Evolutionary conservation across 169 alveolate genomes (phyloP).

Genomic region (Neospora caninum): DNA sequence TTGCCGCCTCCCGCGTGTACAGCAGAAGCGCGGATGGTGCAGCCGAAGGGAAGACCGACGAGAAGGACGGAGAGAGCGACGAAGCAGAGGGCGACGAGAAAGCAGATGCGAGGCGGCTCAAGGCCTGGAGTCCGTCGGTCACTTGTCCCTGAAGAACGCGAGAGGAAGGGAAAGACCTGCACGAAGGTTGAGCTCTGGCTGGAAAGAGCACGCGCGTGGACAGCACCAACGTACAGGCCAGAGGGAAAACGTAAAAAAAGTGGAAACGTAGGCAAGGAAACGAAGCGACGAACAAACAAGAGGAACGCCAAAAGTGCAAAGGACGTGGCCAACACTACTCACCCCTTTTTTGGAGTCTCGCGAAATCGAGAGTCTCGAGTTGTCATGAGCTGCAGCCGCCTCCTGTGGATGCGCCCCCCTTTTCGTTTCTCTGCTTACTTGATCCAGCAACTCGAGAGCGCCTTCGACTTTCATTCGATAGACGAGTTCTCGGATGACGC

Average conservation of each 20-base stretch:
- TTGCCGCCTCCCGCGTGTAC: conserved; percentile 12
- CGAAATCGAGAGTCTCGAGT: no score
- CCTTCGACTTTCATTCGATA: conserved; percentile 8
- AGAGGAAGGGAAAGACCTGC: not conserved
- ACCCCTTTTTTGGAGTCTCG: no score
- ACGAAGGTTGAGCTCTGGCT: no score
- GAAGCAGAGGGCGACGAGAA: not conserved
- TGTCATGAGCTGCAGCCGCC: no score
- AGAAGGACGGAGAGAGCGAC: not conserved
- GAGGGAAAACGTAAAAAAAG: no score
- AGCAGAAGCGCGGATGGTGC: conserved; percentile 23
- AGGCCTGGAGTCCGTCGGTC: conserved; percentile 11
- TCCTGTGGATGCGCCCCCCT: no score
- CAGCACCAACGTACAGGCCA: no score
- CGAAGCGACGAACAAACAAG: no score
- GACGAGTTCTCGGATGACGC: not conserved
- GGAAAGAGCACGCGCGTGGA: no score
- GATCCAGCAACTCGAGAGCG: not conserved
- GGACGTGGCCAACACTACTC: no score
- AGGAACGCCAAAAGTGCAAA: no score
- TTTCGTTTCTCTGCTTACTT: not conserved
- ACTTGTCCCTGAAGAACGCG: not conserved
- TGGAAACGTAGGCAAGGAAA: no score
- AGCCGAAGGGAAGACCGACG: not conserved
- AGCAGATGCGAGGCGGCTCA: not conserved